Conservation (phyloP, 331 rosid species). For the Cydonia oblonga region DNA sequence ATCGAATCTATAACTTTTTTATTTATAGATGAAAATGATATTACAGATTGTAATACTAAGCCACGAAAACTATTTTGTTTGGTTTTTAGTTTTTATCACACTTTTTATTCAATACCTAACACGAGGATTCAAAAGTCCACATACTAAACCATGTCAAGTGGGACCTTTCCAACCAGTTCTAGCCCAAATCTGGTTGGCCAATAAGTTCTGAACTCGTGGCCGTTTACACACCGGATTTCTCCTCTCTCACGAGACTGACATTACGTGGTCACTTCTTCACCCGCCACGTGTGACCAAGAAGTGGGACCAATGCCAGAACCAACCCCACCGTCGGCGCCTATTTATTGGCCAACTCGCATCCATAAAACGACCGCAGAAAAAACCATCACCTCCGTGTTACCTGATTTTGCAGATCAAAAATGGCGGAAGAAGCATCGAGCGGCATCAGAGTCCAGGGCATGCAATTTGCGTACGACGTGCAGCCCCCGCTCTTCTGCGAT, state of each 20-base stretch:
- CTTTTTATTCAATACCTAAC: no score
- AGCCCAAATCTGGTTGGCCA: not conserved
- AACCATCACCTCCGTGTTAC: not conserved
- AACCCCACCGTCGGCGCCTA: not conserved
- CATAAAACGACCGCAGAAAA: not conserved
- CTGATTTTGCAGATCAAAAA: not conserved
- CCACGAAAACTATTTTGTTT: no score
- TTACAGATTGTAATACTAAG: no score
- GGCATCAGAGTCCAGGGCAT: constrained; percentile 56
- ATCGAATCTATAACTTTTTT: fast-evolving
- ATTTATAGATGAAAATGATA: fast-evolving
- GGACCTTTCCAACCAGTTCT: not conserved
- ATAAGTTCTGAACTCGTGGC: not conserved
- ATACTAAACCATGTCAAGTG: no score
- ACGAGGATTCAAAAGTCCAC: no score
- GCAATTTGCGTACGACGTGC: constrained; percentile 65
- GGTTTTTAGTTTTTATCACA: no score
- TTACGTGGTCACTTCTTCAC: not conserved
- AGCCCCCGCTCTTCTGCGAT: constrained; percentile 56
- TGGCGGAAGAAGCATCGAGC: constrained; percentile 22
- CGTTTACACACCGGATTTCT: not conserved
- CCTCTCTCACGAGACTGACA: no score
- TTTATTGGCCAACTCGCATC: not conserved
- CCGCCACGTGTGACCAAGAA: not conserved
- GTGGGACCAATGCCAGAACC: not conserved